These are phyloP conservation scores for Lodderomyces orthopsilosis DNA, from an alignment of 1,139 yeast genomes.

Conservation along the genomic window DNA sequence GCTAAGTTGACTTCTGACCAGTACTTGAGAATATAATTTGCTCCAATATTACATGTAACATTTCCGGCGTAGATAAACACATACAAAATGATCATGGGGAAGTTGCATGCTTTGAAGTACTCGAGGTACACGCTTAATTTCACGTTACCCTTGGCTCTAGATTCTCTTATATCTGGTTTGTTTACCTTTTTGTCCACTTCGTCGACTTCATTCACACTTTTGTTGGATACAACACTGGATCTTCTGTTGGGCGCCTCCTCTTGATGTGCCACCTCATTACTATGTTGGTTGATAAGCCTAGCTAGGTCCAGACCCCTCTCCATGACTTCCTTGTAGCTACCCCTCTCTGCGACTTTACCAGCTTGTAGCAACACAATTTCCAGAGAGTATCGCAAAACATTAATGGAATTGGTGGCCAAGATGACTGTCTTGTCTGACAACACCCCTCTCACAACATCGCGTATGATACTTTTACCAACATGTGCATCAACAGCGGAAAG, in stretches of 20 bases:
- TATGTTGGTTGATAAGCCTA: slow-evolving; percentile 22
- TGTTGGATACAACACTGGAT: slow-evolving; percentile 13
- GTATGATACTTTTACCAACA: slow-evolving; percentile 34
- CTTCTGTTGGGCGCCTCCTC: slow-evolving; percentile 9
- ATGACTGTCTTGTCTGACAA: slow-evolving; percentile 32
- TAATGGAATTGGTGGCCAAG: slow-evolving; percentile 38
- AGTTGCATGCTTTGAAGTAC: slow-evolving; percentile 34
- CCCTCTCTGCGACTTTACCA: slow-evolving; percentile 31
- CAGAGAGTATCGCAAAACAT: slow-evolving; percentile 32
- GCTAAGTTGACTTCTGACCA: slow-evolving; percentile 36
- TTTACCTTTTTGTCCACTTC: slow-evolving; percentile 12
- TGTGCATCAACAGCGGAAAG: slow-evolving; percentile 43
- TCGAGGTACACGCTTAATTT: slow-evolving; percentile 30
- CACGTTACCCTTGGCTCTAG: slow-evolving; percentile 27
- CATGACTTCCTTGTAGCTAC: slow-evolving; percentile 27
- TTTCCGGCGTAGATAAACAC: slow-evolving; percentile 21
- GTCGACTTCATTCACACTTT: slow-evolving; percentile 19
- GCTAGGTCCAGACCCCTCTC: slow-evolving; percentile 21
- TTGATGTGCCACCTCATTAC: slow-evolving; percentile 13
- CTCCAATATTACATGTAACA: slow-evolving; percentile 21
- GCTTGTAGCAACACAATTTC: slow-evolving; percentile 26
- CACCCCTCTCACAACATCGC: slow-evolving; percentile 31
- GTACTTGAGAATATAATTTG: slow-evolving; percentile 28
- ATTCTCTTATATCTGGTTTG: slow-evolving; percentile 27
- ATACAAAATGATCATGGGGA: slow-evolving; percentile 23